phyloP scores from a whole-genome alignment of 2,329 filamentous ascomycete genomes.

The Elsinoe necatrix region DNA sequence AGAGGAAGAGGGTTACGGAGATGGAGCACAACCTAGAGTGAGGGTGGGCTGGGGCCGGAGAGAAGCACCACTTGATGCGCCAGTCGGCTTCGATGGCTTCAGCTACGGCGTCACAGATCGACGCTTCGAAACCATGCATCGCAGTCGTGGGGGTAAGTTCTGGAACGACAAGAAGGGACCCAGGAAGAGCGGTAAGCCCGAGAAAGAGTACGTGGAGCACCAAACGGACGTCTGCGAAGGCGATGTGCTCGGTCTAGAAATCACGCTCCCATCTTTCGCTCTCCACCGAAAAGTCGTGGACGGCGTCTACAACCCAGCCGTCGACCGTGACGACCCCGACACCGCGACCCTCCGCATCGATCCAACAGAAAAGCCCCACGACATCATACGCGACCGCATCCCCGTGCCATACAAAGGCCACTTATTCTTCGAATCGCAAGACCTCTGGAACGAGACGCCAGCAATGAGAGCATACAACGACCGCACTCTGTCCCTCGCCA shows the following conservation, averaged over 20 bases:
- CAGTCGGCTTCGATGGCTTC: slow-evolving; percentile 82
- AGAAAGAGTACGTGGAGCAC: slow-evolving; percentile 17
- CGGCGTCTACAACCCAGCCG: slow-evolving; percentile 77
- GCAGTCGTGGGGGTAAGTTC: slow-evolving; percentile 87
- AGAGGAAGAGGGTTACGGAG: slow-evolving; percentile 32
- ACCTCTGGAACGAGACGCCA: slow-evolving; percentile 71
- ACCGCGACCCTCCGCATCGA: slow-evolving; percentile 26
- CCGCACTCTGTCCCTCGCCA: slow-evolving; percentile 44
- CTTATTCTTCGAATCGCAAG: slow-evolving; percentile 87
- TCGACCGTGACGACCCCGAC: slow-evolving; percentile 58
- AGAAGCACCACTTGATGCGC: slow-evolving; percentile 73
- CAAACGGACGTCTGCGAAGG: slow-evolving; percentile 63
- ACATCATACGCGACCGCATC: slow-evolving; percentile 90
- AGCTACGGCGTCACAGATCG: slow-evolving; percentile 90
- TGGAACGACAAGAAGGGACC: slow-evolving; percentile 37
- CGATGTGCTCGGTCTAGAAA: slow-evolving; percentile 89
- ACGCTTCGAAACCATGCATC: slow-evolving; percentile 82
- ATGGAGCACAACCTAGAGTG: slow-evolving; percentile 50
- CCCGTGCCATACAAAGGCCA: slow-evolving; percentile 91
- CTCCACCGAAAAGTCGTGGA: slow-evolving; percentile 83
- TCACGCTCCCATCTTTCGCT: slow-evolving; percentile 75
- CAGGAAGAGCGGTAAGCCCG: slow-evolving; percentile 31
- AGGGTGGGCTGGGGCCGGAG: slow-evolving; percentile 79
- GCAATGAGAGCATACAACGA: slow-evolving; percentile 63
- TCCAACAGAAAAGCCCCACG: slow-evolving; percentile 45